phyloP scores from a whole-genome alignment of 495 filamentous ascomycete genomes.

The Xylaria longipes region DNA sequence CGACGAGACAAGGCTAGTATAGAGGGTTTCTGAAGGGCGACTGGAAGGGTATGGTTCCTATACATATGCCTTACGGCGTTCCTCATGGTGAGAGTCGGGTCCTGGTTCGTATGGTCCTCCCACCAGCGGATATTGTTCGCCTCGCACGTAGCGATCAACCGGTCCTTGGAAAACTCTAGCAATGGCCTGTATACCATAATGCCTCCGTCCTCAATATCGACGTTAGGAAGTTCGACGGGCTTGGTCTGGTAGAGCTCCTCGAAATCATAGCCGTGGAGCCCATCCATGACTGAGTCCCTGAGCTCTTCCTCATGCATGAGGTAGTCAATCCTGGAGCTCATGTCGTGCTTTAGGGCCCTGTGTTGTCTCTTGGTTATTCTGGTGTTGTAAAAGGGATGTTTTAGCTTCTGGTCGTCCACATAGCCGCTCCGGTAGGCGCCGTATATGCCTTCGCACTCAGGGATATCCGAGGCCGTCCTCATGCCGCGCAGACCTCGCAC shows the following conservation, averaged over 20 bases:
- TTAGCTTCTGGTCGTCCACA: conserved; percentile 44
- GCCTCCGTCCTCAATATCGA: conserved; percentile 69
- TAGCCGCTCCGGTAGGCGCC: conserved; percentile 73
- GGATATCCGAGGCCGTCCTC: conserved; percentile 66
- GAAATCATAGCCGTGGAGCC: conserved; percentile 34
- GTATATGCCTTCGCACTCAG: conserved; percentile 80
- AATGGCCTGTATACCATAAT: conserved; percentile 77
- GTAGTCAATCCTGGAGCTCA: conserved; percentile 32
- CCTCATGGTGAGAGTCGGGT: conserved; percentile 75
- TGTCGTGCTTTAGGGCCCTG: conserved; percentile 27
- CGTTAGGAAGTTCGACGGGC: conserved; percentile 16
- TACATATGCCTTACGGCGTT: conserved; percentile 80
- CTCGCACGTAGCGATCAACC: conserved; percentile 74
- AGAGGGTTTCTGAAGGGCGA: conserved; percentile 68
- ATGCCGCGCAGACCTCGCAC: conserved; percentile 77
- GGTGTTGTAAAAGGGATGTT: conserved; percentile 38
- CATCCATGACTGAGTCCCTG: conserved; percentile 25
- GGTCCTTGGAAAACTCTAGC: conserved; percentile 72
- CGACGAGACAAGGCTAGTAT: conserved; percentile 62
- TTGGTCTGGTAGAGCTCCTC: conserved; percentile 31
- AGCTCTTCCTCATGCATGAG: conserved; percentile 18
- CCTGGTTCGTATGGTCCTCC: conserved; percentile 85
- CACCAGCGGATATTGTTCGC: conserved; percentile 71
- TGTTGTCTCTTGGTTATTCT: conserved; percentile 26
- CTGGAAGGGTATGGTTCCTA: conserved; percentile 64